Percentiles rank a stretch among this genome's conserved stretches.
phyloP scores from a whole-genome alignment of 2,329 filamentous ascomycete species.

The Trichoderma endophyticum region DNA sequence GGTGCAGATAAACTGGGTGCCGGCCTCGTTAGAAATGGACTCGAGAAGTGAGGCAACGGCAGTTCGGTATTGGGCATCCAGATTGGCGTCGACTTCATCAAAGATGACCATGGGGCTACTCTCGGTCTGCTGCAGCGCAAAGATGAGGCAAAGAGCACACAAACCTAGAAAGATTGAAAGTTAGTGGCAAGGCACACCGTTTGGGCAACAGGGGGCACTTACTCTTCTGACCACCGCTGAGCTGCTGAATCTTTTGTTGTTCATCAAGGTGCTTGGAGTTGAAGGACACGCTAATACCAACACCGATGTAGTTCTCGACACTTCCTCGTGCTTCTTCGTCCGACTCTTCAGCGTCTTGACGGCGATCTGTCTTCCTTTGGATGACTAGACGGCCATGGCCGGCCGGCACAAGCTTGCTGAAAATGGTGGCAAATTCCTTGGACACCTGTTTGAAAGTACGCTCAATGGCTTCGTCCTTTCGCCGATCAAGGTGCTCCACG shows the following conservation, averaged over 20 bases:
- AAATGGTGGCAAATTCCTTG: constrained; percentile 86
- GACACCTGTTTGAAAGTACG: constrained; percentile 98
- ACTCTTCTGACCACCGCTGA: constrained; percentile 98
- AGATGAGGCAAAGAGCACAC: constrained; percentile 94
- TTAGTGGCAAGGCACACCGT: neutral
- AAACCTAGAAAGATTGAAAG: constrained; percentile 56
- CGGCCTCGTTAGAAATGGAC: constrained; percentile 65
- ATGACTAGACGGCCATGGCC: constrained; percentile 90
- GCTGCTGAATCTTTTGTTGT: constrained; percentile 94
- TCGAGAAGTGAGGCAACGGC: constrained; percentile 88
- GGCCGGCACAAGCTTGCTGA: constrained; percentile 90
- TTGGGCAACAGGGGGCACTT: constrained; percentile 35
- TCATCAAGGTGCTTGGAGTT: constrained; percentile 95
- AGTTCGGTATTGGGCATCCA: constrained; percentile 96
- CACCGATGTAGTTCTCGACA: constrained; percentile 94
- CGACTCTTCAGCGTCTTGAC: constrained; percentile 57
- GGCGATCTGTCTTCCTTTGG: constrained; percentile 79
- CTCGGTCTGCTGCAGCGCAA: constrained; percentile 97
- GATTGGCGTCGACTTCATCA: constrained; percentile 96
- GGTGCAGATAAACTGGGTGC: constrained; percentile 91
- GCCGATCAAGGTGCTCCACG: constrained; percentile 86
- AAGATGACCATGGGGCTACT: constrained; percentile 99
- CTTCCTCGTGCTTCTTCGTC: constrained; percentile 65
- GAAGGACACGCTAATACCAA: constrained; percentile 96
- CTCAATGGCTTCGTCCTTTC: constrained; percentile 97